Evolutionary conservation across 1,284 basidiomycete species (phyloP), one percentile per base, ranked within the genome.

Genomic region (Calocybe gambosa): DNA sequence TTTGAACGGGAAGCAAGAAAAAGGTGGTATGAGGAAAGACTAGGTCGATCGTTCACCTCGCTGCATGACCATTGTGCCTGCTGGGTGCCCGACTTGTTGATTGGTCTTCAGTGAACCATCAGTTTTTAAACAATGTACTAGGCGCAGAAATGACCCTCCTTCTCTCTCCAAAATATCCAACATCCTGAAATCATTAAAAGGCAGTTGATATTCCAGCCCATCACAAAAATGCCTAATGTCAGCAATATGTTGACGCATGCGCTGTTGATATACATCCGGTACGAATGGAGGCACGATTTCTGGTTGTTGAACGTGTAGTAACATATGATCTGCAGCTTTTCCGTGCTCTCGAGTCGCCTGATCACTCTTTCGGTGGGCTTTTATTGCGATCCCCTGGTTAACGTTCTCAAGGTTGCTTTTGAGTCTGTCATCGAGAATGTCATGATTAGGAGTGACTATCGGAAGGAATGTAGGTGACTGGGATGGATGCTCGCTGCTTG

Each of bases 131-230:
- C 60, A 62, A 37, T 59, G 44, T 38, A 61, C 54, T 10, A 63
- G 47, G 29, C 41, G 43, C 12, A 65, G 37, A 42, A 66, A 64
- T 41, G 55, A 52, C 25, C 45, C 57, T 10, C 62, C 62, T 37
- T 62, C 57, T 12, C 48, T 47, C 47, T 65, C 61, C 5, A 66
- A 52, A 39, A 53, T 58, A 26, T 58, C 58, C 44, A 64, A 47
- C 53, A 65, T 59, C 21, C 58, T 52, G 35, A 49, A 48, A 50
- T 66, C 64, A 40, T 61, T 57, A 35, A 64, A 64, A 34, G 59
- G 63, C 26, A 64, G 37, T 47, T 67, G 63, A 43, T 60, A 65
- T 48, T 66, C 64, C 51, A 65, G 50, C 12, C 63, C 62, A 44
- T 61, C 57, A 43, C 60, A 61, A 39, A 66, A 65, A 43, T 63